phyloP scores from a whole-genome alignment of 306 rosid genomes.

The Delonix regia region DNA sequence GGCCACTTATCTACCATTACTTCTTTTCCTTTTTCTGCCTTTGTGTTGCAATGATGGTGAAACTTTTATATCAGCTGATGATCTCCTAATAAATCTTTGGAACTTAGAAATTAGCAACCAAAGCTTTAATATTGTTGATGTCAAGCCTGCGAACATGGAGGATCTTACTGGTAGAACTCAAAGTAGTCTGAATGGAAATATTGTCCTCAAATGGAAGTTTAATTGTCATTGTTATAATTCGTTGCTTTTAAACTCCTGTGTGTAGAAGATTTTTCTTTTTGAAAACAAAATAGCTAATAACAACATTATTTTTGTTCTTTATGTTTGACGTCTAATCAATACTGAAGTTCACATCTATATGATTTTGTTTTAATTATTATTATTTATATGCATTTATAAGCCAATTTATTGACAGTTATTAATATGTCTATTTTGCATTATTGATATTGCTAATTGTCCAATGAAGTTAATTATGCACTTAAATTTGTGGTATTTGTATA shows the following conservation, averaged over 20 bases:
- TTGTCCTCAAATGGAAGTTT: not conserved
- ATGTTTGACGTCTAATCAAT: not conserved
- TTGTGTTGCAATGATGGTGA: constrained; percentile 60
- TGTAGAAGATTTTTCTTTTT: not conserved
- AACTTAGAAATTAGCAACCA: constrained; percentile 76
- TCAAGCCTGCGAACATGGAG: constrained; percentile 78
- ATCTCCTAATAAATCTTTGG: constrained; percentile 80
- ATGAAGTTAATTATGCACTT: not conserved
- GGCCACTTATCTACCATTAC: not conserved
- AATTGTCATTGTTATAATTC: not conserved
- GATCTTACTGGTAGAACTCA: constrained; percentile 65
- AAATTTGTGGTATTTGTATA: not conserved
- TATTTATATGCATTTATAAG: not conserved
- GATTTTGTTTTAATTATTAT: not conserved
- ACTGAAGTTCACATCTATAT: not conserved
- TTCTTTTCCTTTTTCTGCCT: not conserved
- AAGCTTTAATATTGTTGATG: constrained; percentile 77
- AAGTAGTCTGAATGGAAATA: not conserved
- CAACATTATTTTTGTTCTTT: not conserved
- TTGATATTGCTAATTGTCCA: not conserved
- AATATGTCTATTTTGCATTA: not conserved
- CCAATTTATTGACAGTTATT: not conserved
- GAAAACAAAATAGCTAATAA: not conserved
- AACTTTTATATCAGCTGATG: constrained; percentile 83
- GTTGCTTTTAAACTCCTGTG: not conserved